Base-by-base conservation (phyloP, 192 early-diverging fungal species). In the Podochytrium sp. region DNA sequence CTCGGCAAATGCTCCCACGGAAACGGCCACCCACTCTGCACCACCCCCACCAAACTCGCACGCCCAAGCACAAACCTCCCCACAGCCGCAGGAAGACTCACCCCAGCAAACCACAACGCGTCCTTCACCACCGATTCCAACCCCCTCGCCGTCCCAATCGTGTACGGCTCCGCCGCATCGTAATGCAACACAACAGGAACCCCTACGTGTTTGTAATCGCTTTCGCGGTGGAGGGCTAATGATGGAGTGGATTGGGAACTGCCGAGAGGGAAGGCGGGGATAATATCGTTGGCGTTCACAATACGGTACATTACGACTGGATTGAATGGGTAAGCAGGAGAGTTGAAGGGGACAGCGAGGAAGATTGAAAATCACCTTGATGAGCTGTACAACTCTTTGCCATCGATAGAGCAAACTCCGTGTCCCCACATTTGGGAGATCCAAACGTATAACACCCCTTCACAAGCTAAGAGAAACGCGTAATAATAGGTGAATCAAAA, bases 391-490 rank as follows among this genome's bases (percentile, higher is more conserved):
- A 47, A 1, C 25, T 5, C 41, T 68, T 68, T 39, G 74, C 43
- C 14, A 56, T 52, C 14, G 33, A 23, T 3, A 37, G 20, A n/a
- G 64, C 74, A 59, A 75, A 75, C 33, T 75, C 64, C 16, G 74
- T 57, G 51, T 75, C 65, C 1, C 74, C 74, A 59, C 74, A 75
- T 47, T 75, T 75, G 12, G 74, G 74, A 29, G 74, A 75, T 1
- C 74, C 74, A 67, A 75, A 75, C 25, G 74, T 75, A 49, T 75
- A 75, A 29, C 63, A 65, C 7, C 74, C 74, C 33, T 75, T 75
- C 1, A 75, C 35, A 33, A 65, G 43, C 73, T 74, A 39, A 16
- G 25, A 74, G 66, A 40, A 37, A n/a, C n/a, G n/a, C n/a, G n/a
- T n/a, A 6, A 2, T 34, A 10, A 55, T 7, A 34, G 50, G 10